Conservation (phyloP, 2,329 filamentous ascomycete genomes). For the Tolypocladium cylindrosporum region DNA sequence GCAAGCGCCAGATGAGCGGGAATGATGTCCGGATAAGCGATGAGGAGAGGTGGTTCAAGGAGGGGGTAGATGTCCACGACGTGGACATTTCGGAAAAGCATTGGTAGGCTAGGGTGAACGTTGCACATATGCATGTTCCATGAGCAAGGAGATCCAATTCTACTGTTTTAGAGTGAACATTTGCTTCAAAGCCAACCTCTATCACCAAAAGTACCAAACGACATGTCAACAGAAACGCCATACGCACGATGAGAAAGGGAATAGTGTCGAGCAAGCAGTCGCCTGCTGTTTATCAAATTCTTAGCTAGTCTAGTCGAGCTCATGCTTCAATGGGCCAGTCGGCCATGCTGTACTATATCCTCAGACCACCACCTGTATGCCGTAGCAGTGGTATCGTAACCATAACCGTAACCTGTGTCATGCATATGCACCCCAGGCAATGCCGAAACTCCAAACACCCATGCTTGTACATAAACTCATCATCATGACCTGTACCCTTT, state of each 20-base stretch:
- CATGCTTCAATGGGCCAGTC: not conserved
- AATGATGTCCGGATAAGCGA: slow-evolving; percentile 58
- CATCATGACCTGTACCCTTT: not conserved
- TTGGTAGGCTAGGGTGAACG: slow-evolving; percentile 35
- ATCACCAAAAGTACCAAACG: no score
- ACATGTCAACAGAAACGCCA: not conserved
- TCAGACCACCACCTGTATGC: not conserved
- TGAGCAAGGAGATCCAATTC: no score
- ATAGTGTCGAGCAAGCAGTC: not conserved
- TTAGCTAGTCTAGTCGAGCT: not conserved
- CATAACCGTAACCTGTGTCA: not conserved
- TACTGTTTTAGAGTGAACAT: no score
- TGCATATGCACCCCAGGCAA: not conserved
- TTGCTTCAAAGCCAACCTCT: no score
- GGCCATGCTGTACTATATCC: not conserved
- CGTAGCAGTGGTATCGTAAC: not conserved
- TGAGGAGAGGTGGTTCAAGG: slow-evolving; percentile 57
- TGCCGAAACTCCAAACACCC: not conserved
- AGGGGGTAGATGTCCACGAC: slow-evolving; percentile 57
- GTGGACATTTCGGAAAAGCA: slow-evolving; percentile 59
- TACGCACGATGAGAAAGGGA: no score
- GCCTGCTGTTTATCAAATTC: not conserved
- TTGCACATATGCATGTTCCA: not conserved
- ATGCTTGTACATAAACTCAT: not conserved
- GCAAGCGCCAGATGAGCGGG: slow-evolving; percentile 66